A percentile compares a stretch with the other conserved stretches of the same genome.
Evolutionary conservation across 2,329 filamentous ascomycete genomes (phyloP).

Genomic region (Alternaria sp.): DNA sequence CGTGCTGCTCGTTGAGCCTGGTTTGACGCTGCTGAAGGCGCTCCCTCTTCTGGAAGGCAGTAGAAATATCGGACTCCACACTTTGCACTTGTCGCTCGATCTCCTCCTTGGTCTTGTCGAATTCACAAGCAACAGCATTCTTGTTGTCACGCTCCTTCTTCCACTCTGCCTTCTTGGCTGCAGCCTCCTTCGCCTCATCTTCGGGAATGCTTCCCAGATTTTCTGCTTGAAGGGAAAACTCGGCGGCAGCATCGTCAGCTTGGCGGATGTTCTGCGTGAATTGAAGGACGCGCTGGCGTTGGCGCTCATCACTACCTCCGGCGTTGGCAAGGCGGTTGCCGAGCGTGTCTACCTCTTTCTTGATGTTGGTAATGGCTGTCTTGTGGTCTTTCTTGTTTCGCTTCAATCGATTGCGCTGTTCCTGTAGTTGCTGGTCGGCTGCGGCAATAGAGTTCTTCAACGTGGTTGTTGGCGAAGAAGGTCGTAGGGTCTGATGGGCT

Average conservation of each 20-base stretch:
- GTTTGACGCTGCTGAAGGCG: constrained; percentile 73
- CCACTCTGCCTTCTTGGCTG: constrained; percentile 63
- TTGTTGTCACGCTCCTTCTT: constrained; percentile 61
- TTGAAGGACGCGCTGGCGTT: constrained; percentile 76
- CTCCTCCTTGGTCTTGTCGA: constrained; percentile 66
- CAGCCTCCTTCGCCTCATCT: constrained; percentile 65
- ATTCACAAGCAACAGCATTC: constrained; percentile 59
- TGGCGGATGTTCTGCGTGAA: constrained; percentile 76
- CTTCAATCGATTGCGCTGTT: constrained; percentile 73
- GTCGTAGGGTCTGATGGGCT: constrained; percentile 68
- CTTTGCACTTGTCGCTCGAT: constrained; percentile 68
- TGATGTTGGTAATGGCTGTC: constrained; percentile 68
- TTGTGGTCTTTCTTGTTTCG: constrained; percentile 77
- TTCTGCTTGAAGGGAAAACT: constrained; percentile 66
- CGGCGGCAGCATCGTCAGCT: constrained; percentile 66
- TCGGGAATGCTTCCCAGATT: constrained; percentile 68
- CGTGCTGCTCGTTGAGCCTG: constrained; percentile 75
- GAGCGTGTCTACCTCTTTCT: constrained; percentile 76
- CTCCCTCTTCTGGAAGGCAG: constrained; percentile 71
- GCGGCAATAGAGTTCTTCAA: constrained; percentile 77
- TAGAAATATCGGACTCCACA: constrained; percentile 68
- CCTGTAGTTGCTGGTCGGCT: constrained; percentile 71
- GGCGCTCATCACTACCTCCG: constrained; percentile 77
- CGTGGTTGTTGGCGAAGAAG: constrained; percentile 78
- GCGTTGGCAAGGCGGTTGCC: constrained; percentile 68